Evolutionary conservation across 257 asterid species (phyloP).

Genomic region (Lycium barbarum): DNA sequence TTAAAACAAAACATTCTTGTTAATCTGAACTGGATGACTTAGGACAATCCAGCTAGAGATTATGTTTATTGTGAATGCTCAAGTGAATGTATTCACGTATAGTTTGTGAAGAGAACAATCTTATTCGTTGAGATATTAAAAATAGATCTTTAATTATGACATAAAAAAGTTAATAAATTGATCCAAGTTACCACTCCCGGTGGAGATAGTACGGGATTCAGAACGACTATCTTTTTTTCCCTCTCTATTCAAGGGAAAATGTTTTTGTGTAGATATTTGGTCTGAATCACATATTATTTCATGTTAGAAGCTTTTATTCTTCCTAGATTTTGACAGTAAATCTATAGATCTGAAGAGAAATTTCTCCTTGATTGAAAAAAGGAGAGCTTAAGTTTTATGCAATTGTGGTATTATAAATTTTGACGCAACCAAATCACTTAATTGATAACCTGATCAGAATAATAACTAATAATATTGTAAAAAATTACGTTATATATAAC

Average conservation of each 20-base stretch:
- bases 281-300: not conserved
- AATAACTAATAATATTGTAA: not conserved
- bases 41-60: not conserved
- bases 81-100: not conserved
- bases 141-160: not conserved
- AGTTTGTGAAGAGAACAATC: not conserved
- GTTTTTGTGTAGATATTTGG: not conserved
- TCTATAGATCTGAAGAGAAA: not conserved
- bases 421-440: not conserved
- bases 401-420: not conserved
- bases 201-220: not conserved
- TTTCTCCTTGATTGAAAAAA: not conserved
- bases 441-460: not conserved
- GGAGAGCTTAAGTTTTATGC: not conserved
- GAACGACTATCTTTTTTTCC: no score
- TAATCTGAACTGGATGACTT: not conserved
- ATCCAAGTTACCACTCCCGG: not conserved
- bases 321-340: constrained; percentile 15
- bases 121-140: not conserved
- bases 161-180: not conserved
- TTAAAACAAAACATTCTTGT: not conserved
- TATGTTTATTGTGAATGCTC: not conserved
- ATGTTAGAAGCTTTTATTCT: not conserved
- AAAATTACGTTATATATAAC: not conserved
- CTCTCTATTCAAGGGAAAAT: no score